Base-by-base conservation (phyloP, 495 filamentous ascomycete species). In the Penicillium fimorum region DNA sequence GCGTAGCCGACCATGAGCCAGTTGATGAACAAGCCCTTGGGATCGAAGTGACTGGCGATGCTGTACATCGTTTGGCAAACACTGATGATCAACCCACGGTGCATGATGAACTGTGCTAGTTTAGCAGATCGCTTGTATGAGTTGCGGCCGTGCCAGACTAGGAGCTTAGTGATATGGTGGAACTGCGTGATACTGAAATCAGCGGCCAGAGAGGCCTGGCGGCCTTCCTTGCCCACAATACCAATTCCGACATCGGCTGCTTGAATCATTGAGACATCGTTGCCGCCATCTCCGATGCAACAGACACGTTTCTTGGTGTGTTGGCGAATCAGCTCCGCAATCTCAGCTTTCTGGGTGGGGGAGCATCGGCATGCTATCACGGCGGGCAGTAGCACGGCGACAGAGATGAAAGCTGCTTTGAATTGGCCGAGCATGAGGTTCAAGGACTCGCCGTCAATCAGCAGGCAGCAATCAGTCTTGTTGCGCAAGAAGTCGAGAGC, bases 181-280 rank as follows among this genome's bases (percentile, higher is more conserved):
- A 99, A 99, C 64, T 96, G 91, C 49, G 88, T 87, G 66, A 97
- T 93, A 43, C 87, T 92, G 72, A 99, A 97, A 66, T 99, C 95
- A 3, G 95, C 95, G 0, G 95, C 95, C 2, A 99, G 82, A 57
- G 85, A 90, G 20, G 95, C 95, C 73, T 99, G 95, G 13, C 90
- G 85, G 17, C 95, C 95, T 73, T 99, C 95, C 73, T 97, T 97
- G 43, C 95, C 95, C 10, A 97, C 95, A 57, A 99, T 97, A 32
- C 95, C 95, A 55, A 99, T 91, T 40, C 95, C 95, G 1, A 99
- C 91, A 63, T 97, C 95, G 1, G 95, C 95, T 6, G 94, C 92
- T 74, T 96, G 93, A 62, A 99, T 99, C 95, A 99, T 99, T 49
- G 87, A 92, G 29, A 99, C 95, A 70, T 99, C 95, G 74, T 99